Conservation (phyloP, 1,284 basidiomycete genomes). For the Trametes versicolor region DNA sequence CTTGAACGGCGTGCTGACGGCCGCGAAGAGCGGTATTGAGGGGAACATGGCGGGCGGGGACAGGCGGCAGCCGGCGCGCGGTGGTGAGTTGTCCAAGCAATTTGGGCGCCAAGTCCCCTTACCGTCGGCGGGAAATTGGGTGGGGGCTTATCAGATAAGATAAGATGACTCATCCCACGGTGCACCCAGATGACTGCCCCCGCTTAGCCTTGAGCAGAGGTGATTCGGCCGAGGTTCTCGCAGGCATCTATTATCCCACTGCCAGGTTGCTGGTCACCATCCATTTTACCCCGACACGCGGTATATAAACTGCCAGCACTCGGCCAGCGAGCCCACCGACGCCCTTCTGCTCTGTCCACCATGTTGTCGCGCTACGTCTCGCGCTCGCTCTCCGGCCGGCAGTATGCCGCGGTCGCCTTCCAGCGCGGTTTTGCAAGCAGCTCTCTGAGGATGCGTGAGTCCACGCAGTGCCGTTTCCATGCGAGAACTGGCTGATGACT, state of each 20-base stretch:
- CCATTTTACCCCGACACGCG: conserved; percentile 13
- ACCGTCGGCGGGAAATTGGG: not conserved
- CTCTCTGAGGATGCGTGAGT: conserved; percentile 44
- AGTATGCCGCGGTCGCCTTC: conserved; percentile 15
- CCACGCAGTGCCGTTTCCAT: not conserved
- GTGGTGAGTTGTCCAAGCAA: conserved; percentile 12
- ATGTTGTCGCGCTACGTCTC: conserved; percentile 33
- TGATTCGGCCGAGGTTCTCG: conserved; percentile 37
- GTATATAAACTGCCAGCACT: conserved; percentile 22
- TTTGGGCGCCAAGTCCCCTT: conserved; percentile 2
- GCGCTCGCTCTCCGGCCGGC: conserved; percentile 27
- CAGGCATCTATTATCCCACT: conserved; percentile 9
- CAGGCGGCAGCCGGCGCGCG: not conserved
- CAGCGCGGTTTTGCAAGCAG: conserved; percentile 45
- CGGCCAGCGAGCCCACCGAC: not conserved
- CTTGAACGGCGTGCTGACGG: conserved; percentile 76
- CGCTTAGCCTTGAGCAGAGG: conserved; percentile 5
- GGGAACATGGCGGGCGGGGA: conserved; percentile 46
- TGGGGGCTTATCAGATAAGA: conserved; percentile 27
- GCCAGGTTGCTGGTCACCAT: conserved; percentile 7
- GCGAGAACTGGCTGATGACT: not conserved
- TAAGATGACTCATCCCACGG: conserved; percentile 16
- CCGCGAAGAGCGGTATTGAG: conserved; percentile 44
- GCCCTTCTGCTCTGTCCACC: conserved; percentile 22
- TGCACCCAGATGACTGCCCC: conserved; percentile 14